These are phyloP conservation scores for Verruconis gallopava DNA, from an alignment of 2,329 filamentous ascomycete genomes.

Conservation along the genomic window DNA sequence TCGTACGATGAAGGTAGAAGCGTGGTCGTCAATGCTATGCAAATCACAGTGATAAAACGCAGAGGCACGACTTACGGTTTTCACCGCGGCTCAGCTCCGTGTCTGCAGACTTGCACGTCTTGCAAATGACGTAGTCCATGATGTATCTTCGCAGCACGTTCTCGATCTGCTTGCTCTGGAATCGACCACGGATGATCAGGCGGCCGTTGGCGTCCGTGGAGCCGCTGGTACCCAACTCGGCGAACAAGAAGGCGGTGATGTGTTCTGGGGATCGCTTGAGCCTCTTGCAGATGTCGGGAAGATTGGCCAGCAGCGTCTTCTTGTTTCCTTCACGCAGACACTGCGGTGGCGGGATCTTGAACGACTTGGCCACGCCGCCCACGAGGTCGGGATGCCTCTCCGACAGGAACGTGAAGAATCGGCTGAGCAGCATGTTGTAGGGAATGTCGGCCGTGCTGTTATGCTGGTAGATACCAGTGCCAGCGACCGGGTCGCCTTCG, in stretches of 20 bases:
- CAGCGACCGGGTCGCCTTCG: slow-evolving; percentile 69
- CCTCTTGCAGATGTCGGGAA: slow-evolving; percentile 94
- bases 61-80: slow-evolving; percentile 97
- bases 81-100: slow-evolving; percentile 97
- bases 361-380: slow-evolving; percentile 77
- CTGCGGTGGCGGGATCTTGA: slow-evolving; percentile 98
- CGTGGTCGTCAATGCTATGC: no score
- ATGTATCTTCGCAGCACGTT: slow-evolving; percentile 25
- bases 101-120: slow-evolving; percentile 89
- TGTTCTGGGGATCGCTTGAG: slow-evolving; percentile 99
- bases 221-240: slow-evolving; percentile 93
- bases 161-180: slow-evolving; percentile 99
- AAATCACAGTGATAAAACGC: no score
- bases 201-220: slow-evolving; percentile 87
- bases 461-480: slow-evolving; percentile 84
- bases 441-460: slow-evolving; percentile 63
- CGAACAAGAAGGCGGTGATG: slow-evolving; percentile 92
- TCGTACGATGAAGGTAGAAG: no score
- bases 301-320: slow-evolving; percentile 99
- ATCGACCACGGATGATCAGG: slow-evolving; percentile 96
- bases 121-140: slow-evolving; percentile 98
- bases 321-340: slow-evolving; percentile 99
- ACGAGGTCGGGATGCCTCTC: slow-evolving; percentile 95
- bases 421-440: slow-evolving; percentile 73
- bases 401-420: slow-evolving; percentile 90